Conservation (phyloP, 164 flowering plant species). For the Annona squamosa region DNA sequence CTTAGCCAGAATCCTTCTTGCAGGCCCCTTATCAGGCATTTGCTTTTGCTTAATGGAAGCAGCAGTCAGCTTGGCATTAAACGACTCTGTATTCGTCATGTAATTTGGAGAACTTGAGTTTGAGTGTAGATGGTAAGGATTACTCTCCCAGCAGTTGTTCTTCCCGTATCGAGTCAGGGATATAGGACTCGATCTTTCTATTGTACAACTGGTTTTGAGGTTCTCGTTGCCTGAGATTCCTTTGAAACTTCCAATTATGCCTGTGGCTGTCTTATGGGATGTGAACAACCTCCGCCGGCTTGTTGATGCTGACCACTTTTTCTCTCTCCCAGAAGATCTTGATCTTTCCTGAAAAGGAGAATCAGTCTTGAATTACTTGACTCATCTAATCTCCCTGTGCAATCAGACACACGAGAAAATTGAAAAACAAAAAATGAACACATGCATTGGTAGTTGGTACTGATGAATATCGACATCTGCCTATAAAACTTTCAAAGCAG, state of each 20-base stretch:
- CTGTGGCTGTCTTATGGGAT: slow-evolving; percentile 32
- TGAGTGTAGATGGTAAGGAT: slow-evolving; percentile 24
- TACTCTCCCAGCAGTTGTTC: slow-evolving; percentile 48
- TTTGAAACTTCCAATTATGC: slow-evolving; percentile 34
- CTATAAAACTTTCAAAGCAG: too few relatives aligned
- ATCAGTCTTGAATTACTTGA: background rate
- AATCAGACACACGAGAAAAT: too few relatives aligned
- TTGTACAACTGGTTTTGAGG: slow-evolving; percentile 37
- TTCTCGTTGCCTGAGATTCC: slow-evolving; percentile 17
- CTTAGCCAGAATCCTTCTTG: slow-evolving; percentile 49
- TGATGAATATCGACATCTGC: too few relatives aligned
- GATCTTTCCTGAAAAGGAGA: slow-evolving; percentile 39
- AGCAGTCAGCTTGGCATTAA: slow-evolving; percentile 60
- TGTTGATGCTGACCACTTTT: slow-evolving; percentile 48
- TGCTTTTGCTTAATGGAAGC: slow-evolving; percentile 77
- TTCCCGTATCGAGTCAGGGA: slow-evolving; percentile 10
- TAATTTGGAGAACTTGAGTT: slow-evolving; percentile 47
- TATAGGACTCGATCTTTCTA: too few relatives aligned
- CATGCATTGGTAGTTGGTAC: too few relatives aligned
- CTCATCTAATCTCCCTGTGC: too few relatives aligned
- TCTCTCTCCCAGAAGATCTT: slow-evolving; percentile 32
- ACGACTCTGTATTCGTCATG: slow-evolving; percentile 72
- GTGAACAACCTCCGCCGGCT: slow-evolving; percentile 66
- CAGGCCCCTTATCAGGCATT: slow-evolving; percentile 47
- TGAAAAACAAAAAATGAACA: too few relatives aligned